Percentiles rank a stretch among this genome's conserved stretches.
These are phyloP conservation scores for Monosporozyma aquatica DNA, from an alignment of 805 yeast genomes.

Conservation along the genomic window DNA sequence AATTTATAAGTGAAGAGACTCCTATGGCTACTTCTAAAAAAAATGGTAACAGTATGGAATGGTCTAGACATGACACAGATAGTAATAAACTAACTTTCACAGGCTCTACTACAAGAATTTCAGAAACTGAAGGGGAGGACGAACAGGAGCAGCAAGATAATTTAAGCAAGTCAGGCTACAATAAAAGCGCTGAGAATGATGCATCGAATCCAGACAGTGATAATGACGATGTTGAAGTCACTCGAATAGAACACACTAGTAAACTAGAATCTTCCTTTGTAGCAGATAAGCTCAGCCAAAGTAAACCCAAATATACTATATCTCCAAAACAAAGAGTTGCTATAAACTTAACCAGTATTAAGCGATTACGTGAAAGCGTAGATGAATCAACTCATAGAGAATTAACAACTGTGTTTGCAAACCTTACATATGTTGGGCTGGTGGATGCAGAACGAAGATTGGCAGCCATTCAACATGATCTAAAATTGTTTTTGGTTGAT, in stretches of 20 bases:
- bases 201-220: slow-evolving; percentile 3
- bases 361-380: slow-evolving; percentile 44
- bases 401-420: slow-evolving; percentile 58
- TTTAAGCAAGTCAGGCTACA: too few species aligned
- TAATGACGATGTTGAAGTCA: slow-evolving; percentile 1
- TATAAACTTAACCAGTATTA: slow-evolving; percentile 51
- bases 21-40: not conserved
- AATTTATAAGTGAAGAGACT: not conserved
- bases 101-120: not conserved
- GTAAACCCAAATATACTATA: slow-evolving; percentile 9
- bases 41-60: not conserved
- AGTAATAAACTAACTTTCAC: not conserved
- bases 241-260: not conserved
- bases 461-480: slow-evolving; percentile 78
- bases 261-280: not conserved
- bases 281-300: not conserved
- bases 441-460: slow-evolving; percentile 64
- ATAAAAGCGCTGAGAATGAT: not conserved
- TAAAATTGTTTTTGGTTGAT: slow-evolving; percentile 68
- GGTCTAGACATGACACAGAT: not conserved
- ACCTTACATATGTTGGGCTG: slow-evolving; percentile 70
- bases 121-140: not conserved
- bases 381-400: slow-evolving; percentile 39
- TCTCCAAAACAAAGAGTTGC: slow-evolving; percentile 27
- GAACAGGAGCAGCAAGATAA: not conserved